These are phyloP conservation scores for Fusarium sp. DNA, from an alignment of 2,329 filamentous ascomycete species.

Conservation along the genomic window DNA sequence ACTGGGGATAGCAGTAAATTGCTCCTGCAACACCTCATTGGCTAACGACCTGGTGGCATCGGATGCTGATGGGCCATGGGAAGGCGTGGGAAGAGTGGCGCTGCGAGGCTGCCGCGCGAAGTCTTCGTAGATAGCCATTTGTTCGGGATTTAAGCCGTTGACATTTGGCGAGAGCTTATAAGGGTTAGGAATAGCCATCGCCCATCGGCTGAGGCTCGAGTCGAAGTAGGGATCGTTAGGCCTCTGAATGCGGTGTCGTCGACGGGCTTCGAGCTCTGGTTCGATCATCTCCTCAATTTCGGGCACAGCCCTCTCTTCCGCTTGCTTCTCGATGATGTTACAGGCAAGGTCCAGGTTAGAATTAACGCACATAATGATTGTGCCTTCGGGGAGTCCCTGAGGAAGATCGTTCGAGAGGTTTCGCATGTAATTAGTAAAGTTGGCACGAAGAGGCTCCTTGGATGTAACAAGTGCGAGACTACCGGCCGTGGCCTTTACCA, in stretches of 20 bases:
- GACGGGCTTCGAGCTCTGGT: constrained; percentile 81
- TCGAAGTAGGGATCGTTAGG: constrained; percentile 90
- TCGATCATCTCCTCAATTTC: constrained; percentile 97
- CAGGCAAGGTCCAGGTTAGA: constrained; percentile 96
- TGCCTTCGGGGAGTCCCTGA: constrained; percentile 90
- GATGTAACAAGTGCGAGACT: constrained; percentile 97
- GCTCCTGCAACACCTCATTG: constrained; percentile 75
- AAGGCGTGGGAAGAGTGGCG: constrained; percentile 66
- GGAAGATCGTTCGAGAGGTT: constrained; percentile 77
- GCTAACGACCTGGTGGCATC: constrained; percentile 74
- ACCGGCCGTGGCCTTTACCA: constrained; percentile 95
- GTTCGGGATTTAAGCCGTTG: constrained; percentile 86
- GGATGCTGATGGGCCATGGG: constrained; percentile 70
- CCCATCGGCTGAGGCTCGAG: constrained; percentile 87
- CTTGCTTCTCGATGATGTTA: constrained; percentile 93
- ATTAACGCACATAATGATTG: constrained; percentile 98
- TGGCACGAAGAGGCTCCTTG: constrained; percentile 95
- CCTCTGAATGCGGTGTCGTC: constrained; percentile 80
- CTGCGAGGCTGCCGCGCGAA: constrained; percentile 89
- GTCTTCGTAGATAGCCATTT: constrained; percentile 96
- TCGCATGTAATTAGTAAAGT: constrained; percentile 97
- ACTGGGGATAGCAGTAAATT: constrained; percentile 70
- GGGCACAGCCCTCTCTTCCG: constrained; percentile 90
- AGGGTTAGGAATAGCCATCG: constrained; percentile 92
- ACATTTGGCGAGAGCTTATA: constrained; percentile 84